Conservation (phyloP, 331 rosid genomes). For the Erythrophleum ivorense region DNA sequence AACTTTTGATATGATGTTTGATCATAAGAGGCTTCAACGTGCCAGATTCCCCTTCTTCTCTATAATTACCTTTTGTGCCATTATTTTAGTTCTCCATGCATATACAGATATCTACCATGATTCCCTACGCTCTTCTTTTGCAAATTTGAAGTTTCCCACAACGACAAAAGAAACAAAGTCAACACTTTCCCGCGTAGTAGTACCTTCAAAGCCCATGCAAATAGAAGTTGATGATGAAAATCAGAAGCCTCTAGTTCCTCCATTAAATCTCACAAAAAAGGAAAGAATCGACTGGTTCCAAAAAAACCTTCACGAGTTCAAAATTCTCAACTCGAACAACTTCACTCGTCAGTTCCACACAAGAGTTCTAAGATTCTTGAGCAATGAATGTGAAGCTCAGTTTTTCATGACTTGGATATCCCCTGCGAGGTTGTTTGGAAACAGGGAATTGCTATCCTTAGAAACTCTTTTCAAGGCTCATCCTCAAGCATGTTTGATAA, state of each 20-base stretch:
- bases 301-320: constrained; percentile 51
- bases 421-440: constrained; percentile 55
- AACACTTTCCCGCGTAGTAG: neutral
- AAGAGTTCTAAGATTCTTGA: constrained; percentile 57
- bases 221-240: constrained; percentile 39
- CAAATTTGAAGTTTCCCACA: constrained; percentile 17
- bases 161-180: constrained; percentile 32
- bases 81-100: constrained; percentile 48
- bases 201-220: constrained; percentile 41
- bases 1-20: too few relatives aligned
- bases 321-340: constrained; percentile 66
- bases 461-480: constrained; percentile 72
- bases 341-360: constrained; percentile 55
- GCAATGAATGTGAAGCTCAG: constrained; percentile 58
- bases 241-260: constrained; percentile 45
- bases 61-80: constrained; percentile 43
- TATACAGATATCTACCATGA: constrained; percentile 34
- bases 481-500: constrained; percentile 70
- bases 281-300: constrained; percentile 72
- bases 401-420: constrained; percentile 90
- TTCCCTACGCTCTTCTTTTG: constrained; percentile 10
- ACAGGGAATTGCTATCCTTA: constrained; percentile 56
- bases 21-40: neutral
- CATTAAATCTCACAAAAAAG: constrained; percentile 50
- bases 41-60: neutral